Percentiles rank a stretch among this genome's conserved stretches.
These are phyloP conservation scores for Akanthomyces dipterigenus DNA, from an alignment of 2,329 filamentous ascomycete species.

Conservation along the genomic window DNA sequence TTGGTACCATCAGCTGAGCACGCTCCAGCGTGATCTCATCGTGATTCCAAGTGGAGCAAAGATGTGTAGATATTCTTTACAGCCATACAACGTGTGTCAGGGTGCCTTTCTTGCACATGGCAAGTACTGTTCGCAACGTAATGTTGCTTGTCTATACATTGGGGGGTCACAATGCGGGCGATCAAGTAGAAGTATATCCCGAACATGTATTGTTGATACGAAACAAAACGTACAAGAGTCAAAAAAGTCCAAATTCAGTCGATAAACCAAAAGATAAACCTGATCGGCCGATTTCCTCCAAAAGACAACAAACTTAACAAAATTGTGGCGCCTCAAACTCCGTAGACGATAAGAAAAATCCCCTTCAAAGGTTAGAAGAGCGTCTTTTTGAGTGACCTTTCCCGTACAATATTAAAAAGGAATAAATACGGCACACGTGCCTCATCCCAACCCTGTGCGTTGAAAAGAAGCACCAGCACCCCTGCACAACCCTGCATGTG, in stretches of 20 bases:
- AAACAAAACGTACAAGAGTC: background rate
- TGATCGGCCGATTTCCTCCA: background rate
- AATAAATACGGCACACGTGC: background rate
- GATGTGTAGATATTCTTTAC: no score
- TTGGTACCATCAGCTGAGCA: no score
- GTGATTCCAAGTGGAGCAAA: no score
- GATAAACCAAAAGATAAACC: background rate
- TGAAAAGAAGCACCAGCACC: background rate
- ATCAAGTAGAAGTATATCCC: background rate
- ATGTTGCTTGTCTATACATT: background rate
- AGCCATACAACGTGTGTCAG: no score
- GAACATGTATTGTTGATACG: background rate
- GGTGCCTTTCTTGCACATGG: no score
- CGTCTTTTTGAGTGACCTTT: constrained; percentile 1
- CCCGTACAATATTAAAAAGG: constrained; percentile 1
- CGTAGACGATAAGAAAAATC: background rate
- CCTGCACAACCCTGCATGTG: no score
- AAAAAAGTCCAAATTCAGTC: background rate
- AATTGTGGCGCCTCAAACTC: background rate
- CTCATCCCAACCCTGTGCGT: background rate
- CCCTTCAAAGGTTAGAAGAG: background rate
- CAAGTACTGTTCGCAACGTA: no score
- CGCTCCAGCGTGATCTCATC: no score
- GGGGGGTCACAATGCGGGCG: background rate
- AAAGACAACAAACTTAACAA: background rate